Base-by-base conservation (phyloP, 257 asterid species). In the Solanum chaucha region DNA sequence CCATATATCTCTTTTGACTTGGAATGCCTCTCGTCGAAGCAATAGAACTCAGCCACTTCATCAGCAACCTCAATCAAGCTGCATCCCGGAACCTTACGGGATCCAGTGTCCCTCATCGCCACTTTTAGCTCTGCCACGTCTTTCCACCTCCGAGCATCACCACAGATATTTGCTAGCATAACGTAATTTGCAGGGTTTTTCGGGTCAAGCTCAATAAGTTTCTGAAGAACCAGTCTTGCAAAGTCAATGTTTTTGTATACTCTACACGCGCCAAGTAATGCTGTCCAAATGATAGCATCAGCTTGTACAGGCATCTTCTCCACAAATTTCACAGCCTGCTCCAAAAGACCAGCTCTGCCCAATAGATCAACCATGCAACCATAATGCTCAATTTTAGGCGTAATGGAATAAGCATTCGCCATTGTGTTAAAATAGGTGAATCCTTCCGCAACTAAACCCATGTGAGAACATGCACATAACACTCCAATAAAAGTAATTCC, bases 361-460 rank as follows among this genome's bases (percentile, higher is more conserved):
- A 95, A 85, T 32, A 95, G 93, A 88, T 95, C 99, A 48, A 95
- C 98, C 87, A 96, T 92, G 80, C 98, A 96, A 6, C 99, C 99
- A 73, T 92, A 96, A 83, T 95, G 98, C 94, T 94, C 95, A 58
- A 96, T 94, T 85, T 68, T 87, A 15, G 98, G 97, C 24, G 75
- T 89, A 35, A 95, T 88, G 28, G 72, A 86, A 88, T 92, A 91
- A 26, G 89, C 91, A 14, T 82, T 85, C 4, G 10, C 90, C 99
- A 97, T 94, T 1, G 91, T 91, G 58, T 88, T 87, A 81, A 94
- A 95, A 92, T 91, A 89, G 32, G 72, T 34, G 41, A 95, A 89
- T 46, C 98, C 98, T 2, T 92, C 94, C 77, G 89, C 82, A 55
- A 95, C 95, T n/a, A 93, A 86, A 12, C 99, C 98, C 95, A 94